Evolutionary conservation across 2,329 filamentous ascomycete species (phyloP).

Genomic region (Aspergillus fructus): DNA sequence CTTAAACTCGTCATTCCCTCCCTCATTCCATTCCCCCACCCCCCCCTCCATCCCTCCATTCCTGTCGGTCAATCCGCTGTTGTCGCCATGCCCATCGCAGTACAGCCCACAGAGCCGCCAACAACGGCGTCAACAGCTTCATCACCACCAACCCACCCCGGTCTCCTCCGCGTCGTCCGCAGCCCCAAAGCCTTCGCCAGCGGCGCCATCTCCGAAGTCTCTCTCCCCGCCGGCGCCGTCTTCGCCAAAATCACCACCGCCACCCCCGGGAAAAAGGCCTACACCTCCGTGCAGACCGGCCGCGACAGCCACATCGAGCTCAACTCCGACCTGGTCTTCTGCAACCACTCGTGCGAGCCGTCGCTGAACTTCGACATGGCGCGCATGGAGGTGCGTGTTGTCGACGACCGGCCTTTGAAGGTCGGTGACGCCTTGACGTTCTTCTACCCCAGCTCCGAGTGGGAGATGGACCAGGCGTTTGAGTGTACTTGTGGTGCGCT

Average conservation of each 20-base stretch:
- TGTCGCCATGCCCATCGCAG: constrained; percentile 19
- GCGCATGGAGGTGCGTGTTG: constrained; percentile 39
- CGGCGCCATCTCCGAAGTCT: constrained; percentile 49
- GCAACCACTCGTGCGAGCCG: constrained; percentile 58
- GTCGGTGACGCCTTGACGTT: constrained; percentile 46
- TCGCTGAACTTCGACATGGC: constrained; percentile 55
- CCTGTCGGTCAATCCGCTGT: not conserved
- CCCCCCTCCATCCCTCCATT: no score
- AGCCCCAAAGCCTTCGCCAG: constrained; percentile 35
- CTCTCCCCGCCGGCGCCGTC: constrained; percentile 51
- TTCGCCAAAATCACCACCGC: constrained; percentile 49
- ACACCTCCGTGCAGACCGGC: constrained; percentile 54
- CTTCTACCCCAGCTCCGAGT: constrained; percentile 52
- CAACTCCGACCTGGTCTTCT: constrained; percentile 57
- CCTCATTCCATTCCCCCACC: no score
- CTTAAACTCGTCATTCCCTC: not conserved
- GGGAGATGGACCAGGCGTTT: constrained; percentile 50
- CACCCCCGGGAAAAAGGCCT: constrained; percentile 47
- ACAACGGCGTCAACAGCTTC: no score
- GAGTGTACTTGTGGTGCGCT: constrained; percentile 43
- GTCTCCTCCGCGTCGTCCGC: constrained; percentile 27
- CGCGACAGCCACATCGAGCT: constrained; percentile 54
- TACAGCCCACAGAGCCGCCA: constrained; percentile 16
- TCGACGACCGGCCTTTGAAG: constrained; percentile 24
- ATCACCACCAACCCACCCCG: constrained; percentile 23